Evolutionary conservation across 257 asterid genomes (phyloP).

Genomic region (Solanum paucissectum): DNA sequence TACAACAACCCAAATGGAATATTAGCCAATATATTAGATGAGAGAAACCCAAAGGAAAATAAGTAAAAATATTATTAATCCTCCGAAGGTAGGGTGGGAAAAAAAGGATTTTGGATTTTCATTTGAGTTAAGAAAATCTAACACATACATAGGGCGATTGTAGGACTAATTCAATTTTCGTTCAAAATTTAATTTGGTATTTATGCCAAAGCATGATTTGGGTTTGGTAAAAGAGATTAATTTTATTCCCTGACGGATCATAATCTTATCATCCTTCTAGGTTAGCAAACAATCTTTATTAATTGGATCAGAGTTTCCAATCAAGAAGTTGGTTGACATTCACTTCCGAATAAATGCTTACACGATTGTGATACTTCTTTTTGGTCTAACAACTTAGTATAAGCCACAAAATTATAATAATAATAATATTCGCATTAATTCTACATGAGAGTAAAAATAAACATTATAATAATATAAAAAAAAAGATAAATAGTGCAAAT

Average conservation of each 20-base stretch:
- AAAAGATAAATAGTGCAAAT: not conserved
- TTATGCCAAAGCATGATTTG: not conserved
- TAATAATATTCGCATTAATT: not conserved
- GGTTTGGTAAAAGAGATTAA: not conserved
- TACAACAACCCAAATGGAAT: not conserved
- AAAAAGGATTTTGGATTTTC: not conserved
- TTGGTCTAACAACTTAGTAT: not conserved
- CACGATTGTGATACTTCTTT: no score
- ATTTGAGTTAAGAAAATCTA: not conserved
- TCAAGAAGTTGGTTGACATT: not conserved
- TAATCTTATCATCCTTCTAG: not conserved
- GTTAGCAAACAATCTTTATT: not conserved
- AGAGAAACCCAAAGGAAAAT: not conserved
- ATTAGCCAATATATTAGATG: not conserved
- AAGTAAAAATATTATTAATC: no score
- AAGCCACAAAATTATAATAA: not conserved
- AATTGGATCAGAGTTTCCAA: not conserved
- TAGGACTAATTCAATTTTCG: not conserved
- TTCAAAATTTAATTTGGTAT: not conserved
- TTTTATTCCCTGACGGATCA: not conserved
- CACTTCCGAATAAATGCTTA: no score
- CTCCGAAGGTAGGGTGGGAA: no score
- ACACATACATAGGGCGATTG: not conserved
- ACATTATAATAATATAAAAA: not conserved
- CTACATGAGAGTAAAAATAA: not conserved